These are phyloP conservation scores for Sextonia rubra DNA, from an alignment of 164 flowering plant species.

Conservation along the genomic window DNA sequence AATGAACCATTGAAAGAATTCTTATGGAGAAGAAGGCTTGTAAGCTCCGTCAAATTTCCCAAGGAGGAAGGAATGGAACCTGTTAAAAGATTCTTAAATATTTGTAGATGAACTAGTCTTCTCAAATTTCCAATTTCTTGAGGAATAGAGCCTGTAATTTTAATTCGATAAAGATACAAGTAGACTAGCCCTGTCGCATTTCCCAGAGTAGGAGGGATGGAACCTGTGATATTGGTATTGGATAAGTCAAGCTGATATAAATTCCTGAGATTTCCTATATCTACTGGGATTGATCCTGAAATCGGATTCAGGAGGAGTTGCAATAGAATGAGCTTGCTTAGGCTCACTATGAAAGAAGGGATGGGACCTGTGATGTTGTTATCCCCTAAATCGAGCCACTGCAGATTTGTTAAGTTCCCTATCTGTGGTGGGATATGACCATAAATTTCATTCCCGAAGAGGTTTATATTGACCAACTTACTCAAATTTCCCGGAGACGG, in stretches of 20 bases:
- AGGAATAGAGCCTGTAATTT: slow-evolving; percentile 27
- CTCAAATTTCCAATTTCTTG: too few relatives aligned
- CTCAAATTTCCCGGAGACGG: slow-evolving; percentile 17
- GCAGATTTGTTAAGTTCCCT: not conserved
- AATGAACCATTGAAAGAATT: too few relatives aligned
- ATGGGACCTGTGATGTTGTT: slow-evolving; percentile 14
- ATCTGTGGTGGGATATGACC: not conserved
- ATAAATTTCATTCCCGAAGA: not conserved
- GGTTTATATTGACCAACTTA: not conserved
- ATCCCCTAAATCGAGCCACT: not conserved
- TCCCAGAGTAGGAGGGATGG: slow-evolving; percentile 27
- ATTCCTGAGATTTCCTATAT: slow-evolving; percentile 28
- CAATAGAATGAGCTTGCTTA: not conserved
- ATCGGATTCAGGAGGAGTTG: not conserved
- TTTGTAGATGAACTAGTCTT: too few relatives aligned
- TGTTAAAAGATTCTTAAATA: too few relatives aligned
- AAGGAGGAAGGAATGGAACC: too few relatives aligned
- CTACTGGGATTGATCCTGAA: slow-evolving; percentile 28
- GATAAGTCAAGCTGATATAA: slow-evolving; percentile 26
- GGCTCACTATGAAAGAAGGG: slow-evolving; percentile 21
- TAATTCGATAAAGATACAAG: slow-evolving; percentile 24
- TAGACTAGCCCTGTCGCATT: slow-evolving; percentile 22
- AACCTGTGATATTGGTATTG: slow-evolving; percentile 28
- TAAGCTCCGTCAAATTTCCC: too few relatives aligned
- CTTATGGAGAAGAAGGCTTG: too few relatives aligned